Base-by-base conservation (phyloP, 2,329 filamentous ascomycete genomes). In the Cladosporium sp. region DNA sequence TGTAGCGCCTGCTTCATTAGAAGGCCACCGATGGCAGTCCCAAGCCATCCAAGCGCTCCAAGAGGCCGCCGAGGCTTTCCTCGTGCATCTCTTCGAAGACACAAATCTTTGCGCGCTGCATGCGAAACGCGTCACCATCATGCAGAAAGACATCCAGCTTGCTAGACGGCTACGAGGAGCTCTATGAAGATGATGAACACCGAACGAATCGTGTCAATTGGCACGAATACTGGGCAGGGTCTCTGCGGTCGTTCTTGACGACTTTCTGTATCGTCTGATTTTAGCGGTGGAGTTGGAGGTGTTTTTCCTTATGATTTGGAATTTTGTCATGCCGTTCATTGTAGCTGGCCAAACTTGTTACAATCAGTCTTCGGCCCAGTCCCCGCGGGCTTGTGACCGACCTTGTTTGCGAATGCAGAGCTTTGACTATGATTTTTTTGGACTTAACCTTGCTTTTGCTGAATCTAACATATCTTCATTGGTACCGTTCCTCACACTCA, bases 81-180 rank as follows among this genome's bases (percentile, higher is more conserved):
- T 99, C 76, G 93, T 98, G 82, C 96, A 93, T 53, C 90, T 98
- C 71, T 98, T 98, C 76, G 93, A 98, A 83, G 94, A 98, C 80
- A 97, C 94, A 84, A 98, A 98, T 86, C 85, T 97, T 62, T 98
- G 94, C 84, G 94, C 95, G 78, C 97, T 98, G 81, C 95, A 98
- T 84, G 94, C 95, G 83, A 98, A 98, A 89, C 93, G 95, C 85
- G 95, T 98, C 78, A 98, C 94, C 78, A 98, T 98, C 83, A 94
- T 94, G 83, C 89, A 89, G 79, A 97, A 97, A 87, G 94, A 97
- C 76, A 97, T 98, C 79, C 94, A 98, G 84, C 89, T 98, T 60
- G 93, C 94, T 77, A 91, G 95, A 74, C 91, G 95, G 77, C 92
- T 99, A 78, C 92, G 95, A 73, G 93, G 64, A 33, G 58, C 56